A percentile compares a stretch with the other conserved stretches of the same genome.
Evolutionary conservation across 2,329 filamentous ascomycete genomes (phyloP).

Genomic region (Sporothrix phasma): DNA sequence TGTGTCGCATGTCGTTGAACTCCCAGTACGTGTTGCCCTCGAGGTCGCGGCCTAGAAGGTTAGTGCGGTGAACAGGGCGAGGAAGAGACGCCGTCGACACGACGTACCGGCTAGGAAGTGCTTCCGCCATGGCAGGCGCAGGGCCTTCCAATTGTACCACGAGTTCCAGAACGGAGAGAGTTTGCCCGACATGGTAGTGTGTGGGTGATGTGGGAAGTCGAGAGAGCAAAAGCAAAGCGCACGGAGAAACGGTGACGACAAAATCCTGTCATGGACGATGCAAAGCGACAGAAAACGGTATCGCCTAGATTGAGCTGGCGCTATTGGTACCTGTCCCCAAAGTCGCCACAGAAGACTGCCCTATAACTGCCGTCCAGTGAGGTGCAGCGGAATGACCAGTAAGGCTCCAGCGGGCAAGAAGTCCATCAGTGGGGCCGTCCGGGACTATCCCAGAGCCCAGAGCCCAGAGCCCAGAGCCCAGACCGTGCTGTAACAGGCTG

Average conservation of each 20-base stretch:
- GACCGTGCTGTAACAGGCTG: too few relatives aligned
- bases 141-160: slow-evolving; percentile 54
- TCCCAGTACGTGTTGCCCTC: slow-evolving; percentile 61
- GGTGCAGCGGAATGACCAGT: neutral
- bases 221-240: neutral
- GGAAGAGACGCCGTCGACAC: neutral
- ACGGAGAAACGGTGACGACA: neutral
- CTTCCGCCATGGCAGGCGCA: slow-evolving; percentile 54
- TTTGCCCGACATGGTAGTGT: neutral
- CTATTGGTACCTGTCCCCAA: neutral
- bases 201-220: neutral
- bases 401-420: neutral
- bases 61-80: neutral
- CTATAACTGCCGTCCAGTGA: neutral
- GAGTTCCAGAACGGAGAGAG: slow-evolving; percentile 29
- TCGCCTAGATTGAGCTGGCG: slow-evolving; percentile 1
- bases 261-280: too few relatives aligned
- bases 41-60: slow-evolving; percentile 48
- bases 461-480: too few relatives aligned
- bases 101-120: slow-evolving; percentile 49
- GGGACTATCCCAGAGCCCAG: too few relatives aligned
- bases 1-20: slow-evolving; percentile 43
- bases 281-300: neutral
- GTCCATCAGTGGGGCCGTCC: neutral
- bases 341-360: neutral